Base-by-base conservation (phyloP, 306 rosid species). In the Inga oerstediana region DNA sequence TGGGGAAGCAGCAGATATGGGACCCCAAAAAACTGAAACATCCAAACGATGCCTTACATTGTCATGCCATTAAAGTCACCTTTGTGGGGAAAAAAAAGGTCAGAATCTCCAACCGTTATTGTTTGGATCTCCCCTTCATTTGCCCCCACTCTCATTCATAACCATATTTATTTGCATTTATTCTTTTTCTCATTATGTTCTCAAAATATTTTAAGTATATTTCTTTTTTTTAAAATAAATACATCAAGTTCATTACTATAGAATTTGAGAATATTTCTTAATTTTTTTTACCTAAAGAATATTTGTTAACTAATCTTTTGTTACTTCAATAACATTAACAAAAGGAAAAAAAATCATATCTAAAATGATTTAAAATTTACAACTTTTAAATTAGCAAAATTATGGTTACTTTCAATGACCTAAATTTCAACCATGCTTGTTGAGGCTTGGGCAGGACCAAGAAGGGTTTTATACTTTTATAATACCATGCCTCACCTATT, bases 41-140 rank as follows among this genome's bases (percentile, higher is more conserved):
- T 62, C 88, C 85, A 85, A 83, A 89, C 86, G 0, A 51, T 70
- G 87, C 84, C 89, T 88, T 59, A 59, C 3, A 59, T 88, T 85
- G 88, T 77, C 75, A 68, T 84, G 79, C 81, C 87, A 87, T 83
- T 83, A 30, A 59, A 70, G 65, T 78, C 81, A 79, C 86, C 81
- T 83, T 78, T 59, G 72, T 79, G 59, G 20, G n/a, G 8, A 17
- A 70, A 85, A 20, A 8, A 58, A 87, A 83, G 84, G 90, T 80
- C 90, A 22, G 66, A 59, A 59, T 59, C 66, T 22, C 34, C 34
- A 59, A 59, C 84, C 72, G 87, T 84, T 87, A 72, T 39, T 73
- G 80, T 44, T 88, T 62, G 76, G 35, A 78, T 44, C 86, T 67
- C 52, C 79, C 76, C 74, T 69, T 39, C 51, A 4, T 37, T 82